Conservation (phyloP, 495 filamentous ascomycete species). For the Parmelia sp. region DNA sequence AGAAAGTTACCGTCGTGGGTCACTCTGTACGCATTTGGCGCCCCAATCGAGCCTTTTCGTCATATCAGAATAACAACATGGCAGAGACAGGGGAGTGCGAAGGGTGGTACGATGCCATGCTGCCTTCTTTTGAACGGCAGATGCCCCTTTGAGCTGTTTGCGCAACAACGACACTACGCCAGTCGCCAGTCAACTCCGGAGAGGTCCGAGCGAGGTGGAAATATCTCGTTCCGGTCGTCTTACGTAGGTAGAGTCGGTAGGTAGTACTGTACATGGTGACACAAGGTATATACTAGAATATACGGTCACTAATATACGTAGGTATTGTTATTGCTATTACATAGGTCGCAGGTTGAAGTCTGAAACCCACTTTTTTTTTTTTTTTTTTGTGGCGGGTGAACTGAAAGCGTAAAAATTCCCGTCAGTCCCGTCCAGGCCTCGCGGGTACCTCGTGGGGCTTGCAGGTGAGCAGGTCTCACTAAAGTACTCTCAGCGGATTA, state of each 20-base stretch:
- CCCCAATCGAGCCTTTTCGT: slow-evolving; percentile 13
- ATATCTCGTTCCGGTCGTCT: not conserved
- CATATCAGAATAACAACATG: not conserved
- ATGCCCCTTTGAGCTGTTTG: not conserved
- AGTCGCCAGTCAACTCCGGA: not conserved
- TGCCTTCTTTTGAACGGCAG: not conserved
- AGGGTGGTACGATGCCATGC: not conserved
- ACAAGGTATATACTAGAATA: too few species aligned
- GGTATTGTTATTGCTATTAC: too few species aligned
- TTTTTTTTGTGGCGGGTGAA: slow-evolving; percentile 8
- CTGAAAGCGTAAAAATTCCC: not conserved
- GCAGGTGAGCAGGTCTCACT: too few species aligned
- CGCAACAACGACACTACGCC: not conserved
- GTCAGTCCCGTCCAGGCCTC: slow-evolving; percentile 9
- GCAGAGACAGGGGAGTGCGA: slow-evolving; percentile 5
- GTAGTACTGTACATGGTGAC: not conserved
- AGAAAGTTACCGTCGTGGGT: not conserved
- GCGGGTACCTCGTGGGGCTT: slow-evolving; percentile 10
- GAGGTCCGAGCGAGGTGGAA: not conserved
- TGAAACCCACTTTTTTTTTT: not conserved
- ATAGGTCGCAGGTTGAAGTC: too few species aligned
- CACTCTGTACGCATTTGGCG: slow-evolving; percentile 10
- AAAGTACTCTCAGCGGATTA: too few species aligned
- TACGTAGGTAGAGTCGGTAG: too few species aligned
- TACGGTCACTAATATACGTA: too few species aligned